Conservation (phyloP, 2,329 filamentous ascomycete genomes). For the Hysterium pulicare region DNA sequence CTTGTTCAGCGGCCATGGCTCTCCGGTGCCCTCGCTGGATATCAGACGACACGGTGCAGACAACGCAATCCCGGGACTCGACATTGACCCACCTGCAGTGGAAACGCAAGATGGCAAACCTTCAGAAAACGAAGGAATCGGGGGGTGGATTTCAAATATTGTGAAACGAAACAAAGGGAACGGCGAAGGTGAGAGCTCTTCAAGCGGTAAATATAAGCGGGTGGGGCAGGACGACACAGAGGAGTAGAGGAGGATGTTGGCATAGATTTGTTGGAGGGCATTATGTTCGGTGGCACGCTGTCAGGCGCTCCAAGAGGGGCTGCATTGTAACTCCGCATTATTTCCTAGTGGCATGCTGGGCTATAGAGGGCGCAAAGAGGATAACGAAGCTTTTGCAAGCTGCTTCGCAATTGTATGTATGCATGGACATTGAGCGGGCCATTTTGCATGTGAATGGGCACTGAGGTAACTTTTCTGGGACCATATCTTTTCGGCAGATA, state of each 20-base stretch:
- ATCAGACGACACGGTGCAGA: conserved; percentile 61
- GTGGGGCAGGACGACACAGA: conserved; percentile 44
- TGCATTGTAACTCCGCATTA: conserved; percentile 25
- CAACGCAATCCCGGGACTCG: conserved; percentile 72
- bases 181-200: conserved; percentile 37
- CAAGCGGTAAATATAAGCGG: conserved; percentile 45
- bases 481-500: too few relatives aligned
- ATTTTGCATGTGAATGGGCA: too few relatives aligned
- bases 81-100: conserved; percentile 74
- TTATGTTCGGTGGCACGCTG: conserved; percentile 15
- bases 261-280: conserved; percentile 21
- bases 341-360: conserved; percentile 9
- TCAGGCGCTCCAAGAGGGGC: not conserved
- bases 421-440: too few relatives aligned
- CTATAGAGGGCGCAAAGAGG: conserved; percentile 29
- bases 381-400: not conserved
- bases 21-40: conserved; percentile 75
- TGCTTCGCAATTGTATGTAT: not conserved
- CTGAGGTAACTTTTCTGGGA: too few relatives aligned
- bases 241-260: conserved; percentile 18
- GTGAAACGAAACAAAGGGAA: conserved; percentile 54
- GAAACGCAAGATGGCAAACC: conserved; percentile 50
- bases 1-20: conserved; percentile 66
- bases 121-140: conserved; percentile 53
- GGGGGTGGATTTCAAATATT: conserved; percentile 68